Conservation (phyloP, 2,329 filamentous ascomycete species). For the Aurifilum marmelostoma region DNA sequence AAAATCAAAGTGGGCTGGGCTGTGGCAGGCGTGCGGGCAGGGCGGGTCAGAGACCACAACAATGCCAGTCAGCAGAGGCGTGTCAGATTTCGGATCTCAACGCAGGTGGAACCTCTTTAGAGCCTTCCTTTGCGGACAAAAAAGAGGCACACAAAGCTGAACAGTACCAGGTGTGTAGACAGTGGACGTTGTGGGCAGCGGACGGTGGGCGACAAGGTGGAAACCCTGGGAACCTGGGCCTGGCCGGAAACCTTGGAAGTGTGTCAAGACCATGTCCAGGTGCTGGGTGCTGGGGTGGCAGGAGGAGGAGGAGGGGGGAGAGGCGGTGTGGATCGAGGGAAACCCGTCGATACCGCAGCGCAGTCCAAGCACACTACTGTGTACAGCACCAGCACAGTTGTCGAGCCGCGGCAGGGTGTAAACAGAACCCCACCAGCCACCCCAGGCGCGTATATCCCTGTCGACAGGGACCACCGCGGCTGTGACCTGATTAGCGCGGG, state of each 20-base stretch:
- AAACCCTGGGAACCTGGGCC: slow-evolving; percentile 9
- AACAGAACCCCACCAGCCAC: slow-evolving; percentile 12
- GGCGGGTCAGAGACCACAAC: slow-evolving; percentile 12
- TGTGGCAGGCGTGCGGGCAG: slow-evolving; percentile 12
- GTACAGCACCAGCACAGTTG: background rate
- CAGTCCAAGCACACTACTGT: background rate
- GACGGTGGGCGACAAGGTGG: background rate
- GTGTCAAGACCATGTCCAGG: slow-evolving; percentile 3
- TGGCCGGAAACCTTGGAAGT: slow-evolving; percentile 5
- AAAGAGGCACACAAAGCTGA: too few relatives aligned
- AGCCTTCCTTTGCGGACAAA: background rate
- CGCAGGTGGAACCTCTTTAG: slow-evolving; percentile 12
- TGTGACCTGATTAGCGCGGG: background rate
- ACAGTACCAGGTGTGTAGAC: background rate
- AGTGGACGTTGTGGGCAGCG: background rate
- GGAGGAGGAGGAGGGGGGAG: background rate
- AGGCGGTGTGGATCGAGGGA: slow-evolving; percentile 11
- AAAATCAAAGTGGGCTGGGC: slow-evolving; percentile 24
- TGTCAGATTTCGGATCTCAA: slow-evolving; percentile 30
- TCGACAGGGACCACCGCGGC: slow-evolving; percentile 10
- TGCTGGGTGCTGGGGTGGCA: background rate
- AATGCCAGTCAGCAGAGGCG: slow-evolving; percentile 8
- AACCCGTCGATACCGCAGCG: background rate
- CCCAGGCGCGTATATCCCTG: slow-evolving; percentile 14
- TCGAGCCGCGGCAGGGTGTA: background rate